A percentile compares a stretch with the other conserved stretches of the same genome.
phyloP scores from a whole-genome alignment of 2,329 filamentous ascomycete genomes.

The Xylaria sp. region DNA sequence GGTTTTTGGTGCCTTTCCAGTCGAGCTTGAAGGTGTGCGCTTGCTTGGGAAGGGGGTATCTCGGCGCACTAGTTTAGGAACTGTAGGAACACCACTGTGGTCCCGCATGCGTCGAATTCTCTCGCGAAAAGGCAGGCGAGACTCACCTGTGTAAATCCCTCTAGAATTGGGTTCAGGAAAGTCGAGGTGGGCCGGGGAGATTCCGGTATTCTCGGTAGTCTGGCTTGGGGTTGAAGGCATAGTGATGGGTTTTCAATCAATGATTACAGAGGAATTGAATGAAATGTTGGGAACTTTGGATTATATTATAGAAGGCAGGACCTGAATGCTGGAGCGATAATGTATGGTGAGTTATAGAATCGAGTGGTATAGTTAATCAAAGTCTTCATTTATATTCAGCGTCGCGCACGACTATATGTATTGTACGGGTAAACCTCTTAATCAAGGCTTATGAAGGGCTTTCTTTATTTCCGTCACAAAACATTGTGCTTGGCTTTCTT shows the following conservation, averaged over 20 bases:
- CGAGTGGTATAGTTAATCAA: not conserved
- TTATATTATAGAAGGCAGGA: too few species aligned
- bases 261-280: not conserved
- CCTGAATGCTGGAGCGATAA: slow-evolving; percentile 1
- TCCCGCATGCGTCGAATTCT: slow-evolving; percentile 31
- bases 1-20: not conserved
- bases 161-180: not conserved
- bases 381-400: slow-evolving; percentile 7
- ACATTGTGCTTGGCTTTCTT: too few species aligned
- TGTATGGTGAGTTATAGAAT: not conserved
- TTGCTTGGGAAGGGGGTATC: slow-evolving; percentile 1
- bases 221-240: slow-evolving; percentile 10
- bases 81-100: not conserved
- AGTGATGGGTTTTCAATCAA: not conserved
- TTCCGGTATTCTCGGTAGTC: not conserved
- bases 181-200: not conserved
- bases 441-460: not conserved
- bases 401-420: not conserved
- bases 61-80: not conserved
- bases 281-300: not conserved
- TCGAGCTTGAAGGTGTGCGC: not conserved
- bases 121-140: slow-evolving; percentile 33
- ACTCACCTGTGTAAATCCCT: slow-evolving; percentile 39
- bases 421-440: not conserved
- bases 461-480: not conserved